These are phyloP conservation scores for Aotearoamyces nothofagi DNA, from an alignment of 2,329 filamentous ascomycete species.

Conservation along the genomic window DNA sequence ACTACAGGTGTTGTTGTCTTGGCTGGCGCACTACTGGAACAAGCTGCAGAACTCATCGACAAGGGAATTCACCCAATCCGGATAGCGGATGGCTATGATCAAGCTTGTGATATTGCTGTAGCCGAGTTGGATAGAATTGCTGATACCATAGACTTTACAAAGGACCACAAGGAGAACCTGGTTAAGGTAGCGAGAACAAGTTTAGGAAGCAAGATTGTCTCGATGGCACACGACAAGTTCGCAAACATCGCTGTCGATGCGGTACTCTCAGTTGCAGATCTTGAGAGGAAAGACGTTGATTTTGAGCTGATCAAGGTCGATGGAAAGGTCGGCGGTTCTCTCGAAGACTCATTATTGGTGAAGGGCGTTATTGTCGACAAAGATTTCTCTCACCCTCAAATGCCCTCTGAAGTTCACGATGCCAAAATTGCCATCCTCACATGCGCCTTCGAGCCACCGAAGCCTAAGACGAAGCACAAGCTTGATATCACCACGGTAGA, in stretches of 20 bases:
- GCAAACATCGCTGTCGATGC: constrained; percentile 95
- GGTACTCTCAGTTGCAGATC: constrained; percentile 87
- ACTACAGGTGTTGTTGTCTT: constrained; percentile 96
- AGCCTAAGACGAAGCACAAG: constrained; percentile 99
- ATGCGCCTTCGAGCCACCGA: constrained; percentile 95
- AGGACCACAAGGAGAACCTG: constrained; percentile 68
- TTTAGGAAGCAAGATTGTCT: constrained; percentile 97
- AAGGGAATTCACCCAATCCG: constrained; percentile 99
- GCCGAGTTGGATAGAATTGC: constrained; percentile 85
- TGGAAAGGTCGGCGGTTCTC: constrained; percentile 85
- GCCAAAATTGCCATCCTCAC: constrained; percentile 97
- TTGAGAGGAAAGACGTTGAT: constrained; percentile 93
- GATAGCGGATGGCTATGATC: constrained; percentile 95
- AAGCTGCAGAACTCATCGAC: constrained; percentile 95
- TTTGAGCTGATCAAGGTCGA: constrained; percentile 99
- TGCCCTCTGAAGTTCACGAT: constrained; percentile 89
- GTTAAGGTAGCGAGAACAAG: constrained; percentile 92
- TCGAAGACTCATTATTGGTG: constrained; percentile 88
- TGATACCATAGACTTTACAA: constrained; percentile 76
- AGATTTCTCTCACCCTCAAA: constrained; percentile 98
- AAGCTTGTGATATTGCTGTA: constrained; percentile 93
- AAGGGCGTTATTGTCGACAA: constrained; percentile 99
- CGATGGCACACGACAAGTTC: constrained; percentile 96
- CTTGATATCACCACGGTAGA: constrained; percentile 94
- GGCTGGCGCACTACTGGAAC: constrained; percentile 85